A percentile compares a stretch with the other conserved stretches of the same genome.
Conservation (phyloP, 1,139 yeast species). For the Starmera stellimalicola region DNA sequence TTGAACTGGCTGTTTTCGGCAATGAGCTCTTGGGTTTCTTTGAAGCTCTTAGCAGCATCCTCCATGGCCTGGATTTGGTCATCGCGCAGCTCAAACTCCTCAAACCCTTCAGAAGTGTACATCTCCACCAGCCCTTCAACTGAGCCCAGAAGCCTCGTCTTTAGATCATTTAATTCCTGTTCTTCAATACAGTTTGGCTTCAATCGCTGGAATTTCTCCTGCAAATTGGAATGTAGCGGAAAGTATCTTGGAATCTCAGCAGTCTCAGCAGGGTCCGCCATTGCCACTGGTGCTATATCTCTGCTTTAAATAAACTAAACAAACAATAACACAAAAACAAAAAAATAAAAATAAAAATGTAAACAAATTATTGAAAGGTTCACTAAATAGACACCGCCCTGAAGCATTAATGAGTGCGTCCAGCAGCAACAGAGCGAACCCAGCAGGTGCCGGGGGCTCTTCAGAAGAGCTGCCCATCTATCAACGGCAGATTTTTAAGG, state of each 20-base stretch:
- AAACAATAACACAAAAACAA: too few species aligned
- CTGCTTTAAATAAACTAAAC: too few species aligned
- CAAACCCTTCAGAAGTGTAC: slow-evolving; percentile 1
- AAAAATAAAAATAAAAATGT: too few species aligned
- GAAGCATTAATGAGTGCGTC: too few species aligned
- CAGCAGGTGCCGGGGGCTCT: too few species aligned
- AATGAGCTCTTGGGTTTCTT: slow-evolving; percentile 5
- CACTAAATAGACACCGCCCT: too few species aligned
- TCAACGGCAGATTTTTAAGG: slow-evolving; percentile 7
- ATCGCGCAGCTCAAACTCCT: background rate
- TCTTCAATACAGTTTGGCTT: slow-evolving; percentile 1
- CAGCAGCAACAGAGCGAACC: too few species aligned
- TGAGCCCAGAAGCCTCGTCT: slow-evolving; percentile 8
- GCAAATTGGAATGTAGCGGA: slow-evolving; percentile 5
- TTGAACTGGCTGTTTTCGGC: slow-evolving; percentile 3
- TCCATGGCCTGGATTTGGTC: slow-evolving; percentile 1
- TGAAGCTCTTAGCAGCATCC: slow-evolving; percentile 6
- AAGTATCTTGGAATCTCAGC: slow-evolving; percentile 11
- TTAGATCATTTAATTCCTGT: slow-evolving; percentile 6
- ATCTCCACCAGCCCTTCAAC: slow-evolving; percentile 10
- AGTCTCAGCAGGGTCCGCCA: too few species aligned
- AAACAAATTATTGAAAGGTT: too few species aligned
- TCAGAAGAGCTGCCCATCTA: background rate
- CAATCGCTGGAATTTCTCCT: slow-evolving; percentile 4
- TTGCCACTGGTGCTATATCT: too few species aligned